phyloP scores from a whole-genome alignment of 345 rosid species.

The Gossypium bickii region DNA sequence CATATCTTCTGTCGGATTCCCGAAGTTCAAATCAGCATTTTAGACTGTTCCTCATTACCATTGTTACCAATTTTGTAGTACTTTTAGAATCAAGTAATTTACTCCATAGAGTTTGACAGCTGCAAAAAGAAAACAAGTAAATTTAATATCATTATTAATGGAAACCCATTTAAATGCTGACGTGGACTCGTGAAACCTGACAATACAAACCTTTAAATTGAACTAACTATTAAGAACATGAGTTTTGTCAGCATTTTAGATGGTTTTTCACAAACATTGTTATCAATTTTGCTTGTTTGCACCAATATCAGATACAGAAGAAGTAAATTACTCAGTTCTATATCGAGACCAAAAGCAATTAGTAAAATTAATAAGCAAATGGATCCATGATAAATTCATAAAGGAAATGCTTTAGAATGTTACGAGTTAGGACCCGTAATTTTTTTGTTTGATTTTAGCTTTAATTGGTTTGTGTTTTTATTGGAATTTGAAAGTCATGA shows the following conservation, averaged over 20 bases:
- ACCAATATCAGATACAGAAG: background rate
- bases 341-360: background rate
- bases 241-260: background rate
- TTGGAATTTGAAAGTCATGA: background rate
- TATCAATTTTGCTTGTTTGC: background rate
- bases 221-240: background rate
- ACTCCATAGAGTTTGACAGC: background rate
- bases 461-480: background rate
- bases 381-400: background rate
- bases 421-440: background rate
- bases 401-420: background rate
- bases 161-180: background rate
- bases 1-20: background rate
- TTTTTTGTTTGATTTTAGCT: background rate
- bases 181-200: background rate
- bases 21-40: background rate
- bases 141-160: background rate
- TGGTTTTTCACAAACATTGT: background rate
- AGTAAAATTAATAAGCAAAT: background rate
- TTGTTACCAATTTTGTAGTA: background rate
- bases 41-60: background rate
- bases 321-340: background rate
- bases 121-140: background rate
- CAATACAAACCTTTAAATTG: background rate
- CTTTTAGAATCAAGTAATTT: background rate